These are phyloP conservation scores for Coemansia sp. DNA, from an alignment of 192 early-diverging fungal species.

Conservation along the genomic window DNA sequence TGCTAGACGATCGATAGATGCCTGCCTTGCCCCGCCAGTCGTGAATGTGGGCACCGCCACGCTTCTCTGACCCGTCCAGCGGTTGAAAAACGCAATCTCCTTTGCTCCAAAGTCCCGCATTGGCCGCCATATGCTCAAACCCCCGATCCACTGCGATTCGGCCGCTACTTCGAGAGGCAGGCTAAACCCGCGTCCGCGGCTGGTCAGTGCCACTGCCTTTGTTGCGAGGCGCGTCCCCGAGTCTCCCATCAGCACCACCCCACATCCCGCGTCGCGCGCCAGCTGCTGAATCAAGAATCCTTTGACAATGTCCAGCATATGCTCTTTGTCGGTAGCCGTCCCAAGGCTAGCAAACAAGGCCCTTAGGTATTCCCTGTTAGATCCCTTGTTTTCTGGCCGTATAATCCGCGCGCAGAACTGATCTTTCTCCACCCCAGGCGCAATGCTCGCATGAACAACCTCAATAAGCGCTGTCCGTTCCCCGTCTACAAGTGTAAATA, in stretches of 20 bases:
- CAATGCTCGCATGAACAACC: slow-evolving; percentile 15
- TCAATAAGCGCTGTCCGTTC: slow-evolving; percentile 11
- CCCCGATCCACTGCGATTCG: slow-evolving; percentile 57
- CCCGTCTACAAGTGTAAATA: slow-evolving; percentile 47
- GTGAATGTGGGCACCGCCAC: slow-evolving; percentile 56
- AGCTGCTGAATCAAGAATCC: slow-evolving; percentile 56
- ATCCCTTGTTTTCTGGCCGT: neutral
- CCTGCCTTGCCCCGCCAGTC: slow-evolving; percentile 55
- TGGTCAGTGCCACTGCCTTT: slow-evolving; percentile 71
- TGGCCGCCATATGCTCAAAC: slow-evolving; percentile 65
- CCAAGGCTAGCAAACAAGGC: slow-evolving; percentile 57
- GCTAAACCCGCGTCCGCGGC: slow-evolving; percentile 84
- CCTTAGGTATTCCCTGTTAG: slow-evolving; percentile 47
- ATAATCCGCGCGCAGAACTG: slow-evolving; percentile 24
- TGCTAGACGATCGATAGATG: slow-evolving; percentile 45
- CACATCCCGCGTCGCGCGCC: slow-evolving; percentile 56
- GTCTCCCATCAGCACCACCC: slow-evolving; percentile 69
- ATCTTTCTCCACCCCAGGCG: slow-evolving; percentile 11
- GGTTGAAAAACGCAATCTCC: slow-evolving; percentile 73
- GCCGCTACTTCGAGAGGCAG: slow-evolving; percentile 72
- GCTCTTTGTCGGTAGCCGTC: slow-evolving; percentile 68
- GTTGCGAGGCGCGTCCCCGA: slow-evolving; percentile 78
- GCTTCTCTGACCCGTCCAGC: slow-evolving; percentile 40
- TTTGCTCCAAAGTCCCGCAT: slow-evolving; percentile 80
- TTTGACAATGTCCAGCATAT: slow-evolving; percentile 66